Conservation (phyloP, 2,329 filamentous ascomycete genomes). For the Ophiostoma fasciatum region DNA sequence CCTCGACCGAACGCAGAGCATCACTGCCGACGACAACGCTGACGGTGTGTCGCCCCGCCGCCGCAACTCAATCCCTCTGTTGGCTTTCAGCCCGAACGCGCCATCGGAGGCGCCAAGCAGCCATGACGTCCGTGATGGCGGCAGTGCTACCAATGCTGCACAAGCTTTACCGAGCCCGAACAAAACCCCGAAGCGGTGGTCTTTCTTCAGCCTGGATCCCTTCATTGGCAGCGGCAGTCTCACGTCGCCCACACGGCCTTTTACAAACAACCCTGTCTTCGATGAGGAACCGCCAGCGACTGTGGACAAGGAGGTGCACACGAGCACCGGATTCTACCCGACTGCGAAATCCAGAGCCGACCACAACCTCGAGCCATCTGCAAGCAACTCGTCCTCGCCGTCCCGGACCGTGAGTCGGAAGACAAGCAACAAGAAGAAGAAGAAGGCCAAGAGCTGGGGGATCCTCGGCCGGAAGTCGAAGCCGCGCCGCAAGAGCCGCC, state of each 20-base stretch:
- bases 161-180: slow-evolving; percentile 31
- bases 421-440: slow-evolving; percentile 38
- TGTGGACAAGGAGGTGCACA: too few species aligned
- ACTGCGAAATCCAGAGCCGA: too few species aligned
- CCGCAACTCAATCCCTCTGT: slow-evolving; percentile 44
- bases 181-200: slow-evolving; percentile 42
- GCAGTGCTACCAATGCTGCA: background rate
- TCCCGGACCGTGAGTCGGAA: slow-evolving; percentile 18
- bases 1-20: slow-evolving; percentile 35
- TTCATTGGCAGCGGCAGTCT: slow-evolving; percentile 22
- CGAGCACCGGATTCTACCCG: too few species aligned
- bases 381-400: slow-evolving; percentile 9
- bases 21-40: slow-evolving; percentile 19
- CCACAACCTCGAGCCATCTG: background rate
- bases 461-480: slow-evolving; percentile 51
- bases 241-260: slow-evolving; percentile 30
- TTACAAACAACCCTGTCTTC: slow-evolving; percentile 32
- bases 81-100: slow-evolving; percentile 27
- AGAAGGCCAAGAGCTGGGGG: slow-evolving; percentile 61
- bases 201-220: slow-evolving; percentile 47
- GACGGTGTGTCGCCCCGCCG: slow-evolving; percentile 27
- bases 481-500: slow-evolving; percentile 27
- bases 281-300: slow-evolving; percentile 21
- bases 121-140: too few species aligned
- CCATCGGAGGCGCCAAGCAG: too few species aligned